Evolutionary conservation across 208 protist species (phyloP), one percentile per base, ranked within the genome.

Genomic region (Acanthamoeba healyi): DNA sequence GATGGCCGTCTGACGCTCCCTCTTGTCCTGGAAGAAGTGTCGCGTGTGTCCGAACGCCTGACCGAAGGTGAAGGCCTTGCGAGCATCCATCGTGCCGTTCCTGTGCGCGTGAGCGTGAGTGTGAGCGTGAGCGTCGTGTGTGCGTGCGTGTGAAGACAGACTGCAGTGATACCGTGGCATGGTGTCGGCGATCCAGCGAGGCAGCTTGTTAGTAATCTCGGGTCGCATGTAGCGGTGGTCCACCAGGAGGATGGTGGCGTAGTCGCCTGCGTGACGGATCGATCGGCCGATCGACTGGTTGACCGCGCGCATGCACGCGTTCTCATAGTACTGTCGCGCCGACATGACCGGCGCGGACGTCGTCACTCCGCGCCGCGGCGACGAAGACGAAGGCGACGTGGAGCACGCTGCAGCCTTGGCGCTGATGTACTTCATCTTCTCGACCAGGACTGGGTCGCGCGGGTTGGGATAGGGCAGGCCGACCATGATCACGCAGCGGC

Each of bases 381-480:
- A 42, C 0, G 54, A 82, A 17, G 26, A n/a, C 3, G 81, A 34
- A 12, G 72, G 26, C 10, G 34, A 26, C n/a, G 58, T 3, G 86
- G 40, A 0, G 29, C 7, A 10, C 56, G 86, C 6, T 0, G 86
- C 26, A 0, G 79, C 65, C 63, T 81, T 79, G 40, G 38, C 40
- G 87, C 46, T 79, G 65, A 94, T 87, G 58, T 94, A 96, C 56
- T 63, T 79, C 49, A 99, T 97, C 91, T 98, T 96, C 92, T 99
- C 97, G 26, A 96, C 95, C 29, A 99, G 94, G 92, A 99, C 97
- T 14, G 97, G 95, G 89, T 99, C 98, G 38, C 94, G 93, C 14
- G 95, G 95, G 95, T 99, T 99, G 0, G 99, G 98, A 94, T 98
- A 99, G 9, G 99, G 99, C 90, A 99, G 56, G 24, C 99, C 99